phyloP scores from a whole-genome alignment of 768 basidiomycete genomes.

The Kwoniella sp. region DNA sequence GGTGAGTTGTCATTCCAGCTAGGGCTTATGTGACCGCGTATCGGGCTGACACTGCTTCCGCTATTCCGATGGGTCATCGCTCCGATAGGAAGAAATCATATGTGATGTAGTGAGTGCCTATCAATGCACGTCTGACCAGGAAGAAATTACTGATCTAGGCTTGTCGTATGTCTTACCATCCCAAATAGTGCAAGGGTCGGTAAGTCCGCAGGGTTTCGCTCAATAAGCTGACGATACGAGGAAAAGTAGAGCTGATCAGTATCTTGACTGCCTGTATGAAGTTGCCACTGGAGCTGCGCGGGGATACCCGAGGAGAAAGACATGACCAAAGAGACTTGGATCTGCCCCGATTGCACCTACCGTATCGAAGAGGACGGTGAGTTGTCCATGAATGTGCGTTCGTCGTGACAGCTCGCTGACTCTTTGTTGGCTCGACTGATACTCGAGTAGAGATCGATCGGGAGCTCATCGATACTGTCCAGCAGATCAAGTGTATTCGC shows the following conservation, averaged over 20 bases:
- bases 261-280: neutral
- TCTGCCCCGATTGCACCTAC: slow-evolving; percentile 20
- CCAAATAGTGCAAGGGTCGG: slow-evolving; percentile 14
- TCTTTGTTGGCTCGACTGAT: neutral
- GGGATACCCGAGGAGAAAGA: slow-evolving; percentile 18
- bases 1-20: slow-evolving; percentile 5
- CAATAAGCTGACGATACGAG: no score
- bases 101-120: slow-evolving; percentile 15
- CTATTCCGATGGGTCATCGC: neutral
- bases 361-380: slow-evolving; percentile 14
- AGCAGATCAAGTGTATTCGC: slow-evolving; percentile 22
- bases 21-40: neutral
- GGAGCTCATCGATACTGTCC: slow-evolving; percentile 14
- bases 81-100: slow-evolving; percentile 15
- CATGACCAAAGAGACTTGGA: slow-evolving; percentile 23
- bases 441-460: neutral
- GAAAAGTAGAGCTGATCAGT: neutral
- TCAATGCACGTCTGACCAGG: neutral
- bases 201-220: neutral
- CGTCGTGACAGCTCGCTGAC: neutral
- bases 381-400: neutral
- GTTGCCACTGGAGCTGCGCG: slow-evolving; percentile 24
- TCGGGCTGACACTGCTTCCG: neutral
- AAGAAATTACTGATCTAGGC: no score
- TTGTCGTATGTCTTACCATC: neutral